Conservation (phyloP, 305 asterid species). For the Rubia tinctorum region DNA sequence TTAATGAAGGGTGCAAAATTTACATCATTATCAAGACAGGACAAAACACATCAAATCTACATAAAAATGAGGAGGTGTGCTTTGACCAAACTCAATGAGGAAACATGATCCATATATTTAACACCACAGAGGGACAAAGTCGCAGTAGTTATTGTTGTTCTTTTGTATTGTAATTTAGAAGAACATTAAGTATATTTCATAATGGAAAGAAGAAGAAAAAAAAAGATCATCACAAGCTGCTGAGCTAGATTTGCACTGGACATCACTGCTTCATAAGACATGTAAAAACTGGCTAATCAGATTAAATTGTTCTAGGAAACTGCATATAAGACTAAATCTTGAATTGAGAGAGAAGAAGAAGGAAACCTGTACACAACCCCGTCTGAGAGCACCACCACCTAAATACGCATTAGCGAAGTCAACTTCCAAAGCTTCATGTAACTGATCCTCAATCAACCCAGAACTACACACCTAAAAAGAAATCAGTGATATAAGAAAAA, state of each 20-base stretch:
- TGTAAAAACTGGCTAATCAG: neutral
- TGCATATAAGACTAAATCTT: neutral
- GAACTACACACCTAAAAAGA: slow-evolving; percentile 47
- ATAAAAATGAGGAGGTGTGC: neutral
- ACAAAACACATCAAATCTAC: neutral
- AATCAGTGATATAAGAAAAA: slow-evolving; percentile 2
- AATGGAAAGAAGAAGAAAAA: neutral
- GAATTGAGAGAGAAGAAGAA: slow-evolving; percentile 8
- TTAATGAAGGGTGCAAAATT: neutral
- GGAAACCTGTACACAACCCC: slow-evolving; percentile 77
- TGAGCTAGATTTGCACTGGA: neutral
- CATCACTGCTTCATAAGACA: neutral
- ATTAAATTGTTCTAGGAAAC: neutral
- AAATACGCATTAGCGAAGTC: slow-evolving; percentile 85
- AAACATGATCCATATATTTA: too few species aligned
- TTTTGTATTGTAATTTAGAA: neutral
- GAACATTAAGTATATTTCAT: neutral
- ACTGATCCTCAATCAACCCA: slow-evolving; percentile 80
- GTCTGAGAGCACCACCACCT: slow-evolving; percentile 89
- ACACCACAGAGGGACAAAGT: too few species aligned
- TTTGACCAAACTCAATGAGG: neutral
- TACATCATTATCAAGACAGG: neutral
- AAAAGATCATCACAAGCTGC: neutral
- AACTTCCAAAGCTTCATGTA: slow-evolving; percentile 67
- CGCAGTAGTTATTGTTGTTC: too few species aligned